Percentiles rank a stretch among this genome's conserved stretches.
These are phyloP conservation scores for Aspergillus transmontanensis DNA, from an alignment of 2,329 filamentous ascomycete genomes.

Conservation along the genomic window DNA sequence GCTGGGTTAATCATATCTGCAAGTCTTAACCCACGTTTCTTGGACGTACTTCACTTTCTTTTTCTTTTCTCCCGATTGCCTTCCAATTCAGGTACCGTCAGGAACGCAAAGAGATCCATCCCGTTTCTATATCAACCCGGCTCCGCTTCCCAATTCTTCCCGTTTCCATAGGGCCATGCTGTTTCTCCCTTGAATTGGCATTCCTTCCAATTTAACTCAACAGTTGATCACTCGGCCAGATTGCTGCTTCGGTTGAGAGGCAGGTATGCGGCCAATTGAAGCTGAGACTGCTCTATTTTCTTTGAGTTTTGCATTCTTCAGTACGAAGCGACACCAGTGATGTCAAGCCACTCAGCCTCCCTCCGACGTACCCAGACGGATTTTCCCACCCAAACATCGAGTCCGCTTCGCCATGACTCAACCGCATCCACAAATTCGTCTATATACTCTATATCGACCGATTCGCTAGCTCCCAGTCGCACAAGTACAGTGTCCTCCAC, in stretches of 20 bases:
- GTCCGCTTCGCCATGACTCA: constrained; percentile 56
- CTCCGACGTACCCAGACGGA: constrained; percentile 44
- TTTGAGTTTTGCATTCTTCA: constrained; percentile 33
- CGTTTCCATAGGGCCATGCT: constrained; percentile 24
- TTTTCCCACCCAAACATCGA: constrained; percentile 45
- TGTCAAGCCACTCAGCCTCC: constrained; percentile 42
- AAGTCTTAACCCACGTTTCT: not conserved
- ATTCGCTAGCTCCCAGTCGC: constrained; percentile 55
- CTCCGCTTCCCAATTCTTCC: constrained; percentile 17
- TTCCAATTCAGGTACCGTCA: not conserved
- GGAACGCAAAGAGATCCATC: constrained; percentile 10
- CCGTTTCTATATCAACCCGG: constrained; percentile 31
- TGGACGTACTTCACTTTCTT: not conserved
- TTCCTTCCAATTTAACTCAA: constrained; percentile 18
- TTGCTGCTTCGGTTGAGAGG: constrained; percentile 32
- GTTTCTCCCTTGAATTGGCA: constrained; percentile 28
- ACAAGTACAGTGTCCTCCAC: constrained; percentile 74
- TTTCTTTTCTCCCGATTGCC: constrained; percentile 4
- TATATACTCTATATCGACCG: constrained; percentile 52
- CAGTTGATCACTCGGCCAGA: constrained; percentile 12
- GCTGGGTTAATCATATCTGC: not conserved
- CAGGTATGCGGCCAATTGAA: constrained; percentile 45
- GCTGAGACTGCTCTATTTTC: constrained; percentile 26
- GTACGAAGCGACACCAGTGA: constrained; percentile 34
- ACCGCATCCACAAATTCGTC: constrained; percentile 59